Base-by-base conservation (phyloP, 2,329 filamentous ascomycete species). In the Fusarium nanum region DNA sequence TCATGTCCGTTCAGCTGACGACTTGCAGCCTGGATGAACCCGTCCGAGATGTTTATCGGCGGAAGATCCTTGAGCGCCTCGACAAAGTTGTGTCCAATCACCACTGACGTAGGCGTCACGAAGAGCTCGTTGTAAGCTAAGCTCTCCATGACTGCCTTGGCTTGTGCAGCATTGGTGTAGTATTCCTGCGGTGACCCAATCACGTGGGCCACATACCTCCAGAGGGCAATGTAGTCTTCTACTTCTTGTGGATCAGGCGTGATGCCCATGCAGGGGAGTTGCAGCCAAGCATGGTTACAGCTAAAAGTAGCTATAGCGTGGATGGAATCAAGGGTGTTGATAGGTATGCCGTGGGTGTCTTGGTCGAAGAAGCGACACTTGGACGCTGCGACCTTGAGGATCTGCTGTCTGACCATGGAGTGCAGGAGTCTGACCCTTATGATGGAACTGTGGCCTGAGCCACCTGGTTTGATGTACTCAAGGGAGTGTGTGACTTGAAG, bases 361-460 rank as follows among this genome's bases (percentile, higher is more conserved):
- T 88, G 77, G 52, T 89, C 83, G 75, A 88, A 92, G 76, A 92
- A 92, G 6, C 83, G 83, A 18, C 50, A 56, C 14, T 83, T 80
- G 23, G 83, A 77, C 6, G 82, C 76, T 9, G 83, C 83, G 5
- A 92, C 81, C 30, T 83, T 86, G 72, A 90, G 80, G 60, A 92
- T 91, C 14, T 88, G 85, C 56, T 86, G 81, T 6, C 90, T 84
- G 9, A 92, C 90, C 1, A 87, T 86, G 0, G 89, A 85, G 71
- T 92, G 90, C 7, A 92, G 82, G 1, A 92, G 80, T 14, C 90
- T 86, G 6, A 92, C 90, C 4, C 89, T 85, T 14, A 92, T 81
- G 1, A 88, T 87, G 3, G 88, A 88, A 3, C 83, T 82, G 59
- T 88, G 87, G 3, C 89, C 90, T 8, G 84, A 85, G 3, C 90